A percentile compares a stretch with the other conserved stretches of the same genome.
Conservation (phyloP, 129 eudicot genomes). For the Saussurea involucrata region DNA sequence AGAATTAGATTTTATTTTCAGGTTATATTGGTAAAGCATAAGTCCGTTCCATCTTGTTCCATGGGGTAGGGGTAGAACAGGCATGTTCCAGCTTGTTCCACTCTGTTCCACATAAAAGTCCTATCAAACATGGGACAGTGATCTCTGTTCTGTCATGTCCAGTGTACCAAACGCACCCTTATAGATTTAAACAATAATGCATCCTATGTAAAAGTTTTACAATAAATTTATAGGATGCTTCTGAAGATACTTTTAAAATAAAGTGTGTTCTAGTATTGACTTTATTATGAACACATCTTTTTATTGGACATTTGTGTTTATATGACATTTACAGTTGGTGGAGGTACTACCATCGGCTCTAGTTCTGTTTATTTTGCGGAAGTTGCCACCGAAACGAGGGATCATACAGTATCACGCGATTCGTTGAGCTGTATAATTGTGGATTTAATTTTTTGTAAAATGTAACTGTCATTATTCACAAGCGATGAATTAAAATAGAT, state of each 20-base stretch:
- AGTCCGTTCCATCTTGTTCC: too few relatives aligned
- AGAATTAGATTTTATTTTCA: too few relatives aligned
- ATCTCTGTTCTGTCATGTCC: too few relatives aligned
- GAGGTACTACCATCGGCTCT: conserved; percentile 84
- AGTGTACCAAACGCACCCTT: too few relatives aligned
- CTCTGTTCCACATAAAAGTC: too few relatives aligned
- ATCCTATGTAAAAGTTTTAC: too few relatives aligned
- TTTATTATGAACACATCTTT: neutral
- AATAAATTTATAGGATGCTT: too few relatives aligned
- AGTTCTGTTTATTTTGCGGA: conserved; percentile 80
- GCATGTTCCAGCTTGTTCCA: too few relatives aligned
- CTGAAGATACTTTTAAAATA: neutral
- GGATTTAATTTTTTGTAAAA: neutral
- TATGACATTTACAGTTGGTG: conserved; percentile 50
- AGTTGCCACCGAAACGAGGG: conserved; percentile 88
- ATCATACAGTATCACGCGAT: conserved; percentile 81
- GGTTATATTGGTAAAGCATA: too few relatives aligned
- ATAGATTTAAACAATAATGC: too few relatives aligned
- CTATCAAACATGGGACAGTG: too few relatives aligned
- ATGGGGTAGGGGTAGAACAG: too few relatives aligned
- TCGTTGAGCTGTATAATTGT: conserved; percentile 30
- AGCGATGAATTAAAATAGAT: neutral
- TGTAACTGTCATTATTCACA: neutral
- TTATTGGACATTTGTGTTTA: neutral
- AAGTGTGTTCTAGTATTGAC: neutral